Evolutionary conservation across 805 yeast genomes (phyloP), one percentile per base, ranked within the genome.

Genomic region (Starmerella geochares): DNA sequence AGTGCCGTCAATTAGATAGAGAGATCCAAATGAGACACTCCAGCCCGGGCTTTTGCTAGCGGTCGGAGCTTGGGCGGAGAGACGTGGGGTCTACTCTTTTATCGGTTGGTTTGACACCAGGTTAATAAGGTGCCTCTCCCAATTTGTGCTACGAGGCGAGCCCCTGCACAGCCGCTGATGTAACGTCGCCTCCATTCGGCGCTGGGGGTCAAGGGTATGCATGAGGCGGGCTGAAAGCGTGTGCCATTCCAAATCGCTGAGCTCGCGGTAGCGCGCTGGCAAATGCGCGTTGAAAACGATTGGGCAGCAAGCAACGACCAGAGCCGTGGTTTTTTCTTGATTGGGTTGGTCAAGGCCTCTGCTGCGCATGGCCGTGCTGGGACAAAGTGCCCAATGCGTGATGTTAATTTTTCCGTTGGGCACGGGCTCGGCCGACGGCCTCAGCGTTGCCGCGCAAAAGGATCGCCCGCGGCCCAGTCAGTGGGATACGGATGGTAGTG

Each of bases 71-170:
- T 37, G 20, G 3, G 14, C 14, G 29, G 20, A 25, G 32, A 27
- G 44, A 19, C 29, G 24, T n/a, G 21, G 16, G 13, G 33, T 17
- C 33, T 20, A 32, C 44, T 40, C 41, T 40, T 40, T 40, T 40
- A 40, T 40, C 33, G 44, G n/a, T 40, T 20, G 31, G 24, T 25
- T 17, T 27, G 27, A 4, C 11, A 11, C 11, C 10, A 27, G 44
- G 32, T 40, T 40, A 40, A 8, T 40, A 40, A 40, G 44, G 44
- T n/a, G 44, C 33, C 44, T 23, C 44, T 40, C 44, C 44, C 44
- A 40, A 40, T 25, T 19, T 27, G 44, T 40, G 44, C 32, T 16
- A 7, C 24, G 21, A 7, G 33, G 33, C 24, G 23, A 14, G 33
- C 44, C 20, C 44, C 44, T 40, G 44, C 33, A 25, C 33, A 27